Evolutionary conservation across 1,139 yeast genomes (phyloP).

Genomic region (Candida sojae): DNA sequence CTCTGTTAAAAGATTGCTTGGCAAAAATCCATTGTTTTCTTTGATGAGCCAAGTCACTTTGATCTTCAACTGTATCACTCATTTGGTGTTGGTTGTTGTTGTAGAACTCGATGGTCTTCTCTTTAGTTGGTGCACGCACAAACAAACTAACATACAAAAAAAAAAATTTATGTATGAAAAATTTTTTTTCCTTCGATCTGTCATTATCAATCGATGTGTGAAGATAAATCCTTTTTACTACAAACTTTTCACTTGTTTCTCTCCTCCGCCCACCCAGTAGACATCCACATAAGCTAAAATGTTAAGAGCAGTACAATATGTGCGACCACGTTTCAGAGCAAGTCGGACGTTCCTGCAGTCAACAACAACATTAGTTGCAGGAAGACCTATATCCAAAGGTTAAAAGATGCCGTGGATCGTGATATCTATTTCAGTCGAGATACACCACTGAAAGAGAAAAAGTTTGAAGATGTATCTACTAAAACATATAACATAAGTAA

Average conservation of each 20-base stretch:
- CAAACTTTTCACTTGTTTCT: too few species aligned
- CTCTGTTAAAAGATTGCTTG: constrained; percentile 47
- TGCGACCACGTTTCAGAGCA: not conserved
- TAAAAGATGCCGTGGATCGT: not conserved
- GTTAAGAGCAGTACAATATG: not conserved
- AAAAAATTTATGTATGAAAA: too few species aligned
- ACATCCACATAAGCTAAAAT: not conserved
- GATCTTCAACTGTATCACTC: not conserved
- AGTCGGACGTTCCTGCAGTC: not conserved
- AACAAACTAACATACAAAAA: too few species aligned
- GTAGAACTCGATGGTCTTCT: too few species aligned
- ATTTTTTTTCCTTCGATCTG: too few species aligned
- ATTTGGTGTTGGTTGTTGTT: not conserved
- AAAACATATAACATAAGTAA: not conserved
- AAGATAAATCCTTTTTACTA: too few species aligned
- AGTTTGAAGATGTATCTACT: not conserved
- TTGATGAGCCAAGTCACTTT: constrained; percentile 30
- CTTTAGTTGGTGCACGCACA: too few species aligned
- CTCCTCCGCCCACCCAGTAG: not conserved
- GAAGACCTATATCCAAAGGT: constrained; percentile 5
- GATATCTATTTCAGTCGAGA: not conserved
- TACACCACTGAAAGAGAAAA: not conserved
- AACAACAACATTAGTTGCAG: not conserved
- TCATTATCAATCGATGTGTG: too few species aligned
- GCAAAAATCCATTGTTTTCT: constrained; percentile 56